Evolutionary conservation across 2,329 filamentous ascomycete species (phyloP).

Genomic region (Seiridium unicorne): DNA sequence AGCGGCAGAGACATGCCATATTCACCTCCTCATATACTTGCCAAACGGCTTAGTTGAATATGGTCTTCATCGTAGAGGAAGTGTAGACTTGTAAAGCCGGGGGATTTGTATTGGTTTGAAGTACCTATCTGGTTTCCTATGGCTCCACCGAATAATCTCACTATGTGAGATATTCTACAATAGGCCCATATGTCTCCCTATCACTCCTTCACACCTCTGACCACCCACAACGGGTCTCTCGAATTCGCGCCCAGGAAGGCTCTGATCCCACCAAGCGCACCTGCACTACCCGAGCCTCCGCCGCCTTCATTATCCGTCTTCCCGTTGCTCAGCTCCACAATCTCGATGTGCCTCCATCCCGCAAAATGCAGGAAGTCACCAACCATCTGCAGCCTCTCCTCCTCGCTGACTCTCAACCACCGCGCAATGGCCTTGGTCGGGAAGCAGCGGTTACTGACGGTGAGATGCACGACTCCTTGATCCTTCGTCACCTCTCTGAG

Average conservation of each 20-base stretch:
- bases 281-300: background rate
- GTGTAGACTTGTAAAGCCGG: too few species aligned
- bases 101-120: too few species aligned
- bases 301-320: background rate
- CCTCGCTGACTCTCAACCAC: conserved; percentile 3
- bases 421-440: conserved; percentile 8
- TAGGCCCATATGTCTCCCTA: too few species aligned
- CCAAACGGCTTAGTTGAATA: too few species aligned
- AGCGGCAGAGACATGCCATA: too few species aligned
- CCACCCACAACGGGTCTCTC: background rate
- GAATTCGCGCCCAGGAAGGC: background rate
- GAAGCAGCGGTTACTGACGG: conserved; percentile 10
- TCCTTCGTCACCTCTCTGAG: background rate
- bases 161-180: too few species aligned
- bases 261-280: background rate
- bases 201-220: background rate
- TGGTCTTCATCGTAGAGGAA: too few species aligned
- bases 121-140: too few species aligned
- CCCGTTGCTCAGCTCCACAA: conserved; percentile 9
- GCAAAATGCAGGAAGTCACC: conserved; percentile 9
- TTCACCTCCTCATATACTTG: too few species aligned
- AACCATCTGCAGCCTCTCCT: conserved; percentile 10
- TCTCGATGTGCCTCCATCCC: conserved; percentile 9
- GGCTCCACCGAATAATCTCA: too few species aligned
- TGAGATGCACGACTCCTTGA: conserved; percentile 1